Percentiles rank a stretch among this genome's conserved stretches.
phyloP scores from a whole-genome alignment of 2,329 filamentous ascomycete species.

The Lachnellula suecica region DNA sequence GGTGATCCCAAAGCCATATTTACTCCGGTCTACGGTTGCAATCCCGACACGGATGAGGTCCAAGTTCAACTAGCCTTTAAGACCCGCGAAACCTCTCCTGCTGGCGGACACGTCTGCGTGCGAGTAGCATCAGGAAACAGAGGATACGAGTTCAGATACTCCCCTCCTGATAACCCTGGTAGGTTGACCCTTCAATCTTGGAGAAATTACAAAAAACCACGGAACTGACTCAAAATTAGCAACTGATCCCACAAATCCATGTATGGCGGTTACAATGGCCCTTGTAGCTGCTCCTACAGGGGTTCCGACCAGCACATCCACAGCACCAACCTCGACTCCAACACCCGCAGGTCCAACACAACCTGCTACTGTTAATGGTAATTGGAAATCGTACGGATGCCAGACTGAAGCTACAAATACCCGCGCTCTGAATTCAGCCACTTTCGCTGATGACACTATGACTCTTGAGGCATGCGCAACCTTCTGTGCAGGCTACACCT shows the following conservation, averaged over 20 bases:
- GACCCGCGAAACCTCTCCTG: conserved; percentile 26
- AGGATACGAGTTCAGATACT: conserved; percentile 43
- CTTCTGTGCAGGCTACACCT: not conserved
- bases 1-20: conserved; percentile 42
- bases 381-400: conserved; percentile 23
- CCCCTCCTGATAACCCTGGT: conserved; percentile 40
- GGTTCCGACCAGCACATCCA: conserved; percentile 3
- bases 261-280: conserved; percentile 9
- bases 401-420: conserved; percentile 24
- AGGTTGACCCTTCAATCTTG: not conserved
- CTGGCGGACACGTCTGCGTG: conserved; percentile 40
- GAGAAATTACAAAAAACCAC: not conserved
- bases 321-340: not conserved
- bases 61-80: conserved; percentile 39
- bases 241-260: conserved; percentile 2
- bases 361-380: not conserved
- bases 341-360: not conserved
- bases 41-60: conserved; percentile 40
- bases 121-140: conserved; percentile 34
- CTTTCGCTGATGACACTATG: not conserved
- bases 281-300: conserved; percentile 8
- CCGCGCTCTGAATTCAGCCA: conserved; percentile 17
- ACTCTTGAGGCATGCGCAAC: conserved; percentile 1
- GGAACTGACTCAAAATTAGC: conserved; percentile 9
- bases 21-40: conserved; percentile 41